A percentile compares a stretch with the other conserved stretches of the same genome.
These are phyloP conservation scores for Xerophyta viscosa DNA, from an alignment of 106 monocot genomes.

Conservation along the genomic window DNA sequence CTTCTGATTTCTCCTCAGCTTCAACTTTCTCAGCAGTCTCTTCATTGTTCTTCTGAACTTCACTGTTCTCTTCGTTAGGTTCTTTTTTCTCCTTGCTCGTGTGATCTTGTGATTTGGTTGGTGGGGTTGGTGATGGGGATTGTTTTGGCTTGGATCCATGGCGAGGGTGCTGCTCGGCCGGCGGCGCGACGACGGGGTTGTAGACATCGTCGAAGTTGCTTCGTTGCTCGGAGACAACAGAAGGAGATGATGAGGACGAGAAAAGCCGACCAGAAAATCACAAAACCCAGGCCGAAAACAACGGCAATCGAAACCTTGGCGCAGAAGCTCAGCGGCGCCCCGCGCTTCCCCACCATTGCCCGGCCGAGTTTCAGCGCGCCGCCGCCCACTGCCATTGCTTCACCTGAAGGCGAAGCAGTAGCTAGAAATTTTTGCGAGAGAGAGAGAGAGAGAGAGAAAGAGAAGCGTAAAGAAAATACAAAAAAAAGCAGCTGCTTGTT, in stretches of 20 bases:
- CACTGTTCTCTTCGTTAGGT: slow-evolving; percentile 1
- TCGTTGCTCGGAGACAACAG: slow-evolving; percentile 20
- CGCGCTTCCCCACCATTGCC: no score
- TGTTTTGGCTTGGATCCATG: background rate
- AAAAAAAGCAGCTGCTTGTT: no score
- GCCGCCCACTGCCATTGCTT: no score
- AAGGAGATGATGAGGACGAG: slow-evolving; percentile 46
- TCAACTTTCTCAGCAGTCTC: no score
- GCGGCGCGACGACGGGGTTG: slow-evolving; percentile 4
- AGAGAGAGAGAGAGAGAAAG: no score
- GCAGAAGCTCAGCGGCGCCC: background rate
- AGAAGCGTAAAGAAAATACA: no score
- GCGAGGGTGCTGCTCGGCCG: background rate
- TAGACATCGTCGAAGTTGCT: slow-evolving; percentile 59
- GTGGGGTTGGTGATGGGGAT: background rate
- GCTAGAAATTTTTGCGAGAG: no score
- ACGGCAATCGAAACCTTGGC: slow-evolving; percentile 21
- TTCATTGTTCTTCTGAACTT: no score
- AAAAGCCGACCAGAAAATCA: slow-evolving; percentile 60
- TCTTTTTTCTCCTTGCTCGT: background rate
- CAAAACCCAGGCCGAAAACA: slow-evolving; percentile 59
- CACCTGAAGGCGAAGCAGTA: no score
- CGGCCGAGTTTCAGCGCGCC: no score
- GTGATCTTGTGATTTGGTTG: background rate
- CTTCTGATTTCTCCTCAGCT: slow-evolving; percentile 1